phyloP scores from a whole-genome alignment of 2,329 filamentous ascomycete species.

The Cercospora sp. region DNA sequence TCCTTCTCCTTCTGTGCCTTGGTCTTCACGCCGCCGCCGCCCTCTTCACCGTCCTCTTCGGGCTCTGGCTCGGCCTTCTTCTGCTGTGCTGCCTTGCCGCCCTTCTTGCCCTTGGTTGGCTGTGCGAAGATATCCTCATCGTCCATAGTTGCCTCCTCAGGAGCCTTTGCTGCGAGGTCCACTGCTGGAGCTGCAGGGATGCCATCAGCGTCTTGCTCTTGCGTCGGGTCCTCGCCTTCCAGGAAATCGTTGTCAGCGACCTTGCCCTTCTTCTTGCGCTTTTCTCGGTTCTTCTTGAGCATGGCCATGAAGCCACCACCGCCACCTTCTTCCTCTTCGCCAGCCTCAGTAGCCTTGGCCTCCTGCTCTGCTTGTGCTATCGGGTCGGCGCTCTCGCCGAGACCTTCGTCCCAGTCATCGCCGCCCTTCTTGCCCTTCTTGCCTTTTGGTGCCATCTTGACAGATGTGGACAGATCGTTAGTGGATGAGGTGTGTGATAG shows the following conservation, averaged over 20 bases:
- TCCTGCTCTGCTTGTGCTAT: slow-evolving; percentile 52
- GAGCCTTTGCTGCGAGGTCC: slow-evolving; percentile 65
- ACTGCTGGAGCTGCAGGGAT: slow-evolving; percentile 41
- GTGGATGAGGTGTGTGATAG: not conserved
- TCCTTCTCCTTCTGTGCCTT: slow-evolving; percentile 99
- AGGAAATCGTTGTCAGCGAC: slow-evolving; percentile 66
- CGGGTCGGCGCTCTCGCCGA: slow-evolving; percentile 74
- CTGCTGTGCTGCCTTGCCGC: slow-evolving; percentile 31
- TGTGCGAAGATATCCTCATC: slow-evolving; percentile 78
- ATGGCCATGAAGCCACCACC: slow-evolving; percentile 51
- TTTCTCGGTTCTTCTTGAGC: slow-evolving; percentile 60
- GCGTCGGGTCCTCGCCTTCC: slow-evolving; percentile 63
- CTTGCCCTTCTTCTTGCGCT: slow-evolving; percentile 88
- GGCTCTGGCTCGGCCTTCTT: slow-evolving; percentile 54
- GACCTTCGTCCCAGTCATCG: slow-evolving; percentile 92
- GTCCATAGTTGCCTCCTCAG: slow-evolving; percentile 69
- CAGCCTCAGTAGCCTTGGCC: slow-evolving; percentile 48
- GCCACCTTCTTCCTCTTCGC: slow-evolving; percentile 53
- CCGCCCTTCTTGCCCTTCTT: slow-evolving; percentile 80
- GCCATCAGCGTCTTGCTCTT: slow-evolving; percentile 41
- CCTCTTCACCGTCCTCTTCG: slow-evolving; percentile 47
- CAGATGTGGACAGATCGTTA: slow-evolving; percentile 12
- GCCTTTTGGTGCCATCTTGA: slow-evolving; percentile 84
- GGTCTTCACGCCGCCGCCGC: slow-evolving; percentile 72
- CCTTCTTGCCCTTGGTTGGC: slow-evolving; percentile 70